Conservation (phyloP, 208 protist genomes). For the Trypanosoma congolense region DNA sequence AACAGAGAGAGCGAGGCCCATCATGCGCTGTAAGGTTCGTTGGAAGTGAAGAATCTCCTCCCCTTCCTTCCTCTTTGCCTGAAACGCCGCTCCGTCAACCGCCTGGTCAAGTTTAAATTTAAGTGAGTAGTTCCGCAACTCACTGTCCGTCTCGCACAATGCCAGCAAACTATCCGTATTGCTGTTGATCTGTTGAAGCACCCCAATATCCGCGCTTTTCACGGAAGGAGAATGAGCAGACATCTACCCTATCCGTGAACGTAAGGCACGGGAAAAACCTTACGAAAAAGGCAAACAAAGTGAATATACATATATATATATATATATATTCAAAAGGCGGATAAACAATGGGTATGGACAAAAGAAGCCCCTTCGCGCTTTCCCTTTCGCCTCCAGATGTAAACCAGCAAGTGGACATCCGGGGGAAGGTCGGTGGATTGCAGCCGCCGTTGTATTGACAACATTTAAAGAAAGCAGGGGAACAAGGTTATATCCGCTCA, state of each 20-base stretch:
- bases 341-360: background rate
- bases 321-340: constrained; percentile 4
- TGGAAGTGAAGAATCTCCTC: constrained; percentile 58
- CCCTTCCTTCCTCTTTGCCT: constrained; percentile 28
- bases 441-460: too few species aligned
- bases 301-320: constrained; percentile 1
- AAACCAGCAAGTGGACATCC: too few species aligned
- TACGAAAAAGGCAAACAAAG: background rate
- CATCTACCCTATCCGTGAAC: constrained; percentile 4
- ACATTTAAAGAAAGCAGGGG: too few species aligned
- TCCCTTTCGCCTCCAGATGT: background rate
- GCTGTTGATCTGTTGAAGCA: constrained; percentile 43
- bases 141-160: constrained; percentile 49
- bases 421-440: too few species aligned
- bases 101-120: constrained; percentile 85
- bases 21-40: constrained; percentile 62
- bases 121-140: constrained; percentile 47
- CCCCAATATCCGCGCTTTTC: constrained; percentile 32
- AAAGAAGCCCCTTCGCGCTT: background rate
- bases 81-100: constrained; percentile 64
- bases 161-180: constrained; percentile 60
- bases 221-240: constrained; percentile 17
- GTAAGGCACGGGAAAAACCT: background rate
- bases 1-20: constrained; percentile 49
- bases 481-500: too few species aligned